These are phyloP conservation scores for Cenchrus fungigraminus DNA, from an alignment of 176 grass and related monocot species.

Conservation along the genomic window DNA sequence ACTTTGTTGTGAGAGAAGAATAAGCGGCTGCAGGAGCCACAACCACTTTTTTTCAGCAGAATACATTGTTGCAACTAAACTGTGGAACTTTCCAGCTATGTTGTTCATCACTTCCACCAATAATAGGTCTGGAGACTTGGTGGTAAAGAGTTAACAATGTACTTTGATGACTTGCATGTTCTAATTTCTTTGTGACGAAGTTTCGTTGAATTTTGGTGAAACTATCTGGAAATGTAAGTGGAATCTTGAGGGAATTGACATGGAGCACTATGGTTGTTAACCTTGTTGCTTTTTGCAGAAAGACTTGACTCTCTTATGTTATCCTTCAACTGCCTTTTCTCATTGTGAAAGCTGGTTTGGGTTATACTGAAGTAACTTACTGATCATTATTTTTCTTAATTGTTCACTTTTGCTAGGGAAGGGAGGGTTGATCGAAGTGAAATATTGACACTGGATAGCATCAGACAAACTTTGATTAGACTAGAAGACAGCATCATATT, in stretches of 20 bases:
- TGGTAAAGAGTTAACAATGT: neutral
- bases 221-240: neutral
- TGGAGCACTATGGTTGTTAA: neutral
- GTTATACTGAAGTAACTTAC: conserved; percentile 12
- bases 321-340: neutral
- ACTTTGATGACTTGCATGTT: neutral
- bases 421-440: conserved; percentile 91
- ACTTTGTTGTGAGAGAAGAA: too few relatives aligned
- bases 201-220: neutral
- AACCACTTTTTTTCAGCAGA: too few relatives aligned
- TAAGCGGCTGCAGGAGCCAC: too few relatives aligned
- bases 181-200: conserved; percentile 18
- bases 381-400: conserved; percentile 2
- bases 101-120: conserved; percentile 25
- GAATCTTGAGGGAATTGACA: conserved; percentile 29
- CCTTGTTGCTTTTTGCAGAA: conserved; percentile 7
- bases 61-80: conserved; percentile 12
- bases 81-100: neutral
- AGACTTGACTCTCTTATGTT: neutral
- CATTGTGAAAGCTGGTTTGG: neutral
- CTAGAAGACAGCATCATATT: conserved; percentile 99
- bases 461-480: conserved; percentile 78
- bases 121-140: conserved; percentile 7
- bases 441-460: conserved; percentile 71
- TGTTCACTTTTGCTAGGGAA: conserved; percentile 41